Percentiles rank a stretch among this genome's conserved stretches.
Conservation (phyloP, 768 basidiomycete genomes). For the Hypholoma sublateritium region DNA sequence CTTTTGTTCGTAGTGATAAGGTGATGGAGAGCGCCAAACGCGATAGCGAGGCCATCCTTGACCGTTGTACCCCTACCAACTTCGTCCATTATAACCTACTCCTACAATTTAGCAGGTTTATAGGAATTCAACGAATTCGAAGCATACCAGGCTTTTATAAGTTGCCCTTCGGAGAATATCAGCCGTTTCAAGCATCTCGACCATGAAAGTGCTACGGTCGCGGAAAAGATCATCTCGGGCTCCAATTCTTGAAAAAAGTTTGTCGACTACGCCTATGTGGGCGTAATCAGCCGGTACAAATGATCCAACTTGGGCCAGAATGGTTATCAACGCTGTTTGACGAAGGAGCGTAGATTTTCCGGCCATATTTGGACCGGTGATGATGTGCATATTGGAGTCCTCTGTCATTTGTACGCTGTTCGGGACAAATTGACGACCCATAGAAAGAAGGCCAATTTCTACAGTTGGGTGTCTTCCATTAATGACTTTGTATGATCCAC, state of each 20-base stretch:
- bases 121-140: too few relatives aligned
- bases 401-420: constrained; percentile 72
- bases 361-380: constrained; percentile 96
- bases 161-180: constrained; percentile 88
- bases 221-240: constrained; percentile 94
- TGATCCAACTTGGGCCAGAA: constrained; percentile 90
- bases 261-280: constrained; percentile 82
- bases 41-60: constrained; percentile 89
- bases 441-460: constrained; percentile 77
- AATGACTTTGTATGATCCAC: constrained; percentile 55
- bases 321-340: constrained; percentile 85
- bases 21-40: constrained; percentile 88
- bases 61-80: constrained; percentile 97
- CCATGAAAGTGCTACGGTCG: constrained; percentile 96
- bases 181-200: constrained; percentile 95
- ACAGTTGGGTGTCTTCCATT: constrained; percentile 93
- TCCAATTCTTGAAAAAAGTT: constrained; percentile 90
- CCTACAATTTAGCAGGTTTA: not conserved
- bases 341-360: constrained; percentile 93
- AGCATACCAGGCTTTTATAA: constrained; percentile 71
- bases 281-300: constrained; percentile 91
- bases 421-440: constrained; percentile 79
- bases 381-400: constrained; percentile 66
- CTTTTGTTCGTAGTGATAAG: constrained; percentile 69
- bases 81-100: constrained; percentile 98